A percentile compares a stretch with the other conserved stretches of the same genome.
These are phyloP conservation scores for Mangifera indica DNA, from an alignment of 345 rosid genomes.

Conservation along the genomic window DNA sequence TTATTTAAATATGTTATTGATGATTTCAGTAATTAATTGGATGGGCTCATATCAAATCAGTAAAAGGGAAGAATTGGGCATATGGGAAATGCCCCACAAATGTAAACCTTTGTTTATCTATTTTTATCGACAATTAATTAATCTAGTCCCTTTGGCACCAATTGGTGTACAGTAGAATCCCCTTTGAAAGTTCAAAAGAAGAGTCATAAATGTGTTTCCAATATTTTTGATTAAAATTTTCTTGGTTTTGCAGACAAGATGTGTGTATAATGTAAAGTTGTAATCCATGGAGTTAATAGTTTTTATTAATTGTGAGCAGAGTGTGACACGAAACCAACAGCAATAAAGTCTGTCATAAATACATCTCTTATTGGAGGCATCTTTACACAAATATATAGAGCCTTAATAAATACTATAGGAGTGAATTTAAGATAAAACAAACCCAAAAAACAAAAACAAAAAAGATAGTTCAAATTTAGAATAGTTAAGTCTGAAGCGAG, in stretches of 20 bases:
- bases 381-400: neutral
- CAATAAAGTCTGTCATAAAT: slow-evolving; percentile 47
- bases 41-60: too few relatives aligned
- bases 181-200: neutral
- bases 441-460: too few relatives aligned
- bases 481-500: too few relatives aligned
- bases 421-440: too few relatives aligned
- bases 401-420: slow-evolving; percentile 14
- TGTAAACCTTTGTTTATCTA: neutral
- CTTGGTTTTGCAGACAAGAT: neutral
- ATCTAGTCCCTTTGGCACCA: too few relatives aligned
- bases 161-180: too few relatives aligned
- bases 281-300: neutral
- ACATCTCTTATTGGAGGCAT: slow-evolving; percentile 20
- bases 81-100: too few relatives aligned
- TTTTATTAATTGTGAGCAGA: slow-evolving; percentile 30
- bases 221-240: neutral
- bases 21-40: too few relatives aligned
- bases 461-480: too few relatives aligned
- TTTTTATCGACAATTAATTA: too few relatives aligned
- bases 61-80: neutral
- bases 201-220: neutral
- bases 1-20: too few relatives aligned
- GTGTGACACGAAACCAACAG: slow-evolving; percentile 53
- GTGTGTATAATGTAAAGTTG: neutral